Evolutionary conservation across 768 basidiomycete genomes (phyloP), one percentile per base, ranked within the genome.

Genomic region (Suillus weaverae): DNA sequence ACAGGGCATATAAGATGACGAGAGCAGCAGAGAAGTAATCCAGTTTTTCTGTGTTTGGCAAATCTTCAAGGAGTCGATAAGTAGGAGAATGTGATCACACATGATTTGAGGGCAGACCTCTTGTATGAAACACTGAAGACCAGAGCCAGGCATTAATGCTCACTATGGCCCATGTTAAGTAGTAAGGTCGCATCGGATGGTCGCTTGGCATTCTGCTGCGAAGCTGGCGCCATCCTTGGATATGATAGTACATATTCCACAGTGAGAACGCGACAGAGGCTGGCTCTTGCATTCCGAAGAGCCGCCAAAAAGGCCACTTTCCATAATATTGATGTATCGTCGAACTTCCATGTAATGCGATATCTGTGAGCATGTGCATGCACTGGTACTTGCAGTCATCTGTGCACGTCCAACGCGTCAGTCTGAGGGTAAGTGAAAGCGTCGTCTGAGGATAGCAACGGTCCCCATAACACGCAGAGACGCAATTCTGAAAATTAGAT

Each of bases 21-120:
- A 90, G 77, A 0, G 91, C 95, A 6, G 97, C 97, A 4, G 94
- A 94, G 75, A 98, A 97, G 76, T 99, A 99, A 72, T 99, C 97
- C 72, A 96, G 64, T 68, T 89, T 91, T 76, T 99, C 97, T 2
- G 96, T 99, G 32, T 79, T 73, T 2, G 90, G 87, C 6, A 86
- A 80, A 78, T 99, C 97, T 94, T 69, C 26, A 64, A n/a, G 26
- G 5, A 60, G 60, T 48, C 63, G 53, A 59, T 59, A 20, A 51
- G 18, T 62, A 26, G 62, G 54, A 62, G 14, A 60, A 62, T 13
- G 57, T 55, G 57, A 30, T 65, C 62, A 30, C 16, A 26, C 39
- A 22, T 36, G 32, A 38, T 41, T 9, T 32, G 18, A 43, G 41
- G 60, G 36, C 87, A 70, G 68, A 92, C 95, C 95, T 85, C 97